Base-by-base conservation (phyloP, 2,329 filamentous ascomycete genomes). In the Epicoccum sorghinum region DNA sequence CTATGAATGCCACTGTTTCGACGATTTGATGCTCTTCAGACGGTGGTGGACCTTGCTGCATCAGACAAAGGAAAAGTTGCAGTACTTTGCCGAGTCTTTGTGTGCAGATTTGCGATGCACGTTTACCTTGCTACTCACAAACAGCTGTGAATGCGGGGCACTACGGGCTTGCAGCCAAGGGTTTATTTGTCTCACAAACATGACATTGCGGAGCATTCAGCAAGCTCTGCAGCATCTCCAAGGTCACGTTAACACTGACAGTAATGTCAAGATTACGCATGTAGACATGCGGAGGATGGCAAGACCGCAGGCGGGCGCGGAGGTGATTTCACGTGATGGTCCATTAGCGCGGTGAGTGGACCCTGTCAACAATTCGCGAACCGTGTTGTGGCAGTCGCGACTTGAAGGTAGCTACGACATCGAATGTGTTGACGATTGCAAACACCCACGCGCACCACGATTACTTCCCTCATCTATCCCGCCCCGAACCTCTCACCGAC, bases 361-460 rank as follows among this genome's bases (percentile, higher is more conserved):
- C 53, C 69, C 53, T 67, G 68, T 46, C 53, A 45, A 55, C 41
- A 60, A 47, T 60, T 56, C 57, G 57, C 50, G 65, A 58, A 22
- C 65, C 66, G 67, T 66, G 67, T 69, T 62, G 62, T 67, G 59
- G 62, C 55, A 61, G 67, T 70, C 67, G 69, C 68, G 67, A 70
- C 59, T 54, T 51, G 60, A 29, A 52, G 41, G 49, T 47, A 66
- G 57, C 60, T 62, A 59, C 49, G 61, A 57, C 47, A 58, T 52
- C 52, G 57, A 58, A 68, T 64, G 66, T 58, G 55, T 56, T 59
- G 58, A 65, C 56, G 57, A 57, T 38, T 24, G 58, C 52, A 62
- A 18, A 56, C 56, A 43, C 40, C 52, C 52, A n/a, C 51, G 53
- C 37, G n/a, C 27, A 24, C 41, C 32, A 47, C 42, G 10, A 38